Evolutionary conservation across 73 alveolate genomes (phyloP).

Genomic region (Loxodes magnus): DNA sequence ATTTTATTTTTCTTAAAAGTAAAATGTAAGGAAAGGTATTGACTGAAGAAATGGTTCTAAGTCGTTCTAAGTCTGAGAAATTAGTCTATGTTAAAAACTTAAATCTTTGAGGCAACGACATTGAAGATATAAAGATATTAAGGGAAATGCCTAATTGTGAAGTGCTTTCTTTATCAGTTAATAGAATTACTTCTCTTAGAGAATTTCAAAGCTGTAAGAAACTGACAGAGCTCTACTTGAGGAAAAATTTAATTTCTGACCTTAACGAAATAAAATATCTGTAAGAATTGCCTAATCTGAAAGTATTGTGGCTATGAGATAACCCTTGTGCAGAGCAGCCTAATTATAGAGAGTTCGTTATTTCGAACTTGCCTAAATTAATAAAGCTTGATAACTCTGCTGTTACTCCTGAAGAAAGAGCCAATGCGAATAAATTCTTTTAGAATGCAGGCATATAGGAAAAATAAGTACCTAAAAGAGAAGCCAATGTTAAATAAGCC

Average conservation of each 20-base stretch:
- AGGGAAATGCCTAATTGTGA: conserved; percentile 85
- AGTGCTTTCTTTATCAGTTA: conserved; percentile 78
- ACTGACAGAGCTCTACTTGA: conserved; percentile 78
- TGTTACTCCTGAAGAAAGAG: conserved; percentile 60
- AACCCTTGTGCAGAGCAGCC: conserved; percentile 85
- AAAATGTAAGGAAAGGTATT: conserved; percentile 48
- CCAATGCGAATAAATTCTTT: too few species aligned
- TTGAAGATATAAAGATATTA: conserved; percentile 74
- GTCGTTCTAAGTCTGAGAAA: conserved; percentile 53
- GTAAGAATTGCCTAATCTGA: conserved; percentile 42
- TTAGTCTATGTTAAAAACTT: conserved; percentile 64
- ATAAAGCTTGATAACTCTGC: conserved; percentile 79
- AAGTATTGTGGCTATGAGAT: conserved; percentile 92
- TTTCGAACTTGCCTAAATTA: conserved; percentile 71
- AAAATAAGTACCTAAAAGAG: conserved; percentile 7
- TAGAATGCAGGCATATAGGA: too few species aligned
- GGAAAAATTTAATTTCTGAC: conserved; percentile 81
- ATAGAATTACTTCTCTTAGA: conserved; percentile 70
- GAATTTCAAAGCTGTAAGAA: conserved; percentile 58
- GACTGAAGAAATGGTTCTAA: conserved; percentile 28
- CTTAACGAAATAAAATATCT: conserved; percentile 73
- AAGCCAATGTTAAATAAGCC: neutral
- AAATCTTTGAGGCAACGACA: conserved; percentile 84
- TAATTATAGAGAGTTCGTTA: conserved; percentile 73
- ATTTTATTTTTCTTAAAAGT: too few species aligned